Conservation (phyloP, 1,284 basidiomycete genomes). For the Grifola frondosa region DNA sequence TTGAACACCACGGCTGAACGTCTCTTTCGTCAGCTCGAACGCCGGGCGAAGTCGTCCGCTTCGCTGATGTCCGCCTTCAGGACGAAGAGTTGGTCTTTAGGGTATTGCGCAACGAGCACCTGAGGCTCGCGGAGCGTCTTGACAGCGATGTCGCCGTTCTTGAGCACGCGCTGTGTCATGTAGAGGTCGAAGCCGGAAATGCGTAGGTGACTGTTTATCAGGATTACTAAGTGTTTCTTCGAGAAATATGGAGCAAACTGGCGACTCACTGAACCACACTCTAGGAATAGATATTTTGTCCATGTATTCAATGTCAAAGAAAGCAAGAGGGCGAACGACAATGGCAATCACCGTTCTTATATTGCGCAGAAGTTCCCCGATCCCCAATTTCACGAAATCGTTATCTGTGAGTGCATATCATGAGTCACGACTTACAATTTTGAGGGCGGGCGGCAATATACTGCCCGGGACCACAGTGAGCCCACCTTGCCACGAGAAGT, state of each 20-base stretch:
- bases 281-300: conserved; percentile 4
- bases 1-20: conserved; percentile 45
- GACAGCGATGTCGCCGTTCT: conserved; percentile 31
- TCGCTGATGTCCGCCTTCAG: conserved; percentile 41
- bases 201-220: conserved; percentile 30
- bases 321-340: too few species aligned
- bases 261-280: conserved; percentile 21
- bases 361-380: too few species aligned
- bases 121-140: conserved; percentile 32
- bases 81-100: conserved; percentile 33
- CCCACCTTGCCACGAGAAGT: too few species aligned
- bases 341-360: too few species aligned
- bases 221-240: neutral
- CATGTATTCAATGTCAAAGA: too few species aligned
- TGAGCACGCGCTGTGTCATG: conserved; percentile 26
- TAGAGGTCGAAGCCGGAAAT: conserved; percentile 32
- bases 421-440: too few species aligned
- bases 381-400: too few species aligned
- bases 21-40: conserved; percentile 32
- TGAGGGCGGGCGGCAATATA: too few species aligned
- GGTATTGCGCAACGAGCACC: conserved; percentile 19
- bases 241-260: neutral
- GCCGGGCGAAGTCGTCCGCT: conserved; percentile 29
- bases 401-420: too few species aligned
- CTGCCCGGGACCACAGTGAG: too few species aligned